These are phyloP conservation scores for Zizania latifolia DNA, from an alignment of 176 grass and related monocot genomes.

Conservation along the genomic window DNA sequence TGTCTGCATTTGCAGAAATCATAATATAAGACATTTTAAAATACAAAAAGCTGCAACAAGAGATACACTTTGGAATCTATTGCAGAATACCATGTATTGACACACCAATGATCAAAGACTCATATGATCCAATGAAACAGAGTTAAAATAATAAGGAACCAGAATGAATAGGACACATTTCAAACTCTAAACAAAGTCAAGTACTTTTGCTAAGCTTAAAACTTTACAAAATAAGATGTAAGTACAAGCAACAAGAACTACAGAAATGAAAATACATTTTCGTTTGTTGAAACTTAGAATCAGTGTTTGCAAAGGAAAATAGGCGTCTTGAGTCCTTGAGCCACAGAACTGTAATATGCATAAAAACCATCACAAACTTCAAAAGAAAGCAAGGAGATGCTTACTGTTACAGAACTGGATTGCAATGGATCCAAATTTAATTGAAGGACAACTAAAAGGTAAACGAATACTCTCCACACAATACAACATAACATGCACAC, in stretches of 20 bases:
- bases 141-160: background rate
- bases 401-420: background rate
- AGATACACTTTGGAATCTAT: background rate
- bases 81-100: conserved; percentile 6
- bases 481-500: background rate
- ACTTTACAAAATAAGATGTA: background rate
- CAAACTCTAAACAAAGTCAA: background rate
- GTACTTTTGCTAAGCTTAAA: background rate
- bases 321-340: background rate
- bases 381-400: conserved; percentile 5
- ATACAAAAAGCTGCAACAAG: conserved; percentile 8
- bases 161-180: background rate
- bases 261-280: background rate
- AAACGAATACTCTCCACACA: background rate
- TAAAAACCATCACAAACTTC: conserved; percentile 1
- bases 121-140: background rate
- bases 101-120: background rate
- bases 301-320: background rate
- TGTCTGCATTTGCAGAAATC: conserved; percentile 47
- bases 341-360: background rate
- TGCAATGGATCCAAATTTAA: background rate
- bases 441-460: conserved; percentile 2
- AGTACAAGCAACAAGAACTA: background rate
- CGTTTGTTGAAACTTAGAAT: background rate
- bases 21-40: background rate